Evolutionary conservation across 2,329 filamentous ascomycete genomes (phyloP), one percentile per base, ranked within the genome.

Genomic region (Aquanectria penicillioides): DNA sequence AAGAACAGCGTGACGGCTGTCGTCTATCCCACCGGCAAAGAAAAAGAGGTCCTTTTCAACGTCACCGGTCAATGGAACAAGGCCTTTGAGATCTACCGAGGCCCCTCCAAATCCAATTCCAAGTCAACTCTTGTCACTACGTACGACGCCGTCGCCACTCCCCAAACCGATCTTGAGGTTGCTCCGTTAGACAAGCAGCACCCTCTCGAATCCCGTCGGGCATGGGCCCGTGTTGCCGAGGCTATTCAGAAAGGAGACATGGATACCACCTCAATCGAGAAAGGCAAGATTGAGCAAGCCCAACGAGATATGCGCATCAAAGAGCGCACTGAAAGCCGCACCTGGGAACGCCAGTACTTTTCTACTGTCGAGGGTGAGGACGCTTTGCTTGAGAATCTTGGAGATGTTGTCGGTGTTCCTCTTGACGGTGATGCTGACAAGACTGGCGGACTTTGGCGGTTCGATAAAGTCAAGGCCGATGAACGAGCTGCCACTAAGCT

Each of bases 1-100:
- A 97, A 97, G 82, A 98, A 98, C 80, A 91, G 85, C 55, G 93
- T 98, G 74, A 87, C 82, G 11, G 94, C 93, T 12, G 83, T 82
- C 20, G 75, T 98, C 56, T 93, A 90, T 78, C 84, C 81, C 13
- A 87, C 91, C 76, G 78, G 87, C 79, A 81, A 82, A 77, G 92
- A 89, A 76, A 91, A 90, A 77, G 89, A 91, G 49, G 84, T 87
- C 60, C 81, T 89, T 44, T 97, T 94, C 81, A 92, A 88, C n/a
- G 83, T 90, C 33, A 89, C 93, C 25, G 95, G 95, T 20, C 92
- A 96, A 74, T 99, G 95, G 95, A 96, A 88, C 57, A 92, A 93
- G 70, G 80, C 81, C 3, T 96, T 97, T 73, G 86, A 86, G 48
- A 89, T 97, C 72, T 90, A 90, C 77, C 84, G 92, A 62, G 88